These are phyloP conservation scores for Aspergillus asperescens DNA, from an alignment of 495 filamentous ascomycete genomes.

Conservation along the genomic window DNA sequence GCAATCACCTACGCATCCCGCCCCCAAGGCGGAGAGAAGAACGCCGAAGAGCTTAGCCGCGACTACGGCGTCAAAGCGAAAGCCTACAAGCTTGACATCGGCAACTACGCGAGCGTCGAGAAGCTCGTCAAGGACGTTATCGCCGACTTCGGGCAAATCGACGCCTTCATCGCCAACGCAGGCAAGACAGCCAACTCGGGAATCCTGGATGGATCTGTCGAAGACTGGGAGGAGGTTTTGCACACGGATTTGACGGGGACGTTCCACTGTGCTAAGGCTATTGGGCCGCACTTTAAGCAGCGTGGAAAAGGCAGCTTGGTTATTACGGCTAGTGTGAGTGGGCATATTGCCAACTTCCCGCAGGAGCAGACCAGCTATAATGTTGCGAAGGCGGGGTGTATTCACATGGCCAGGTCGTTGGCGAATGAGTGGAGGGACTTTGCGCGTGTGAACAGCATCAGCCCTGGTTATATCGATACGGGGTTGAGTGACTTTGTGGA, in stretches of 20 bases:
- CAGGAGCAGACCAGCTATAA: conserved; percentile 81
- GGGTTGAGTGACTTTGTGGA: conserved; percentile 72
- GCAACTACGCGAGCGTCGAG: conserved; percentile 47
- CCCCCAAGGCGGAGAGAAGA: conserved; percentile 55
- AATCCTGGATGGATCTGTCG: conserved; percentile 57
- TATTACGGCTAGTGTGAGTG: conserved; percentile 63
- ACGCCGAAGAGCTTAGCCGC: conserved; percentile 53
- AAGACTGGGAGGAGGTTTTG: conserved; percentile 65
- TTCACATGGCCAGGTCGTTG: conserved; percentile 53
- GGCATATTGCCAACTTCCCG: conserved; percentile 72
- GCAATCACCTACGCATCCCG: conserved; percentile 64
- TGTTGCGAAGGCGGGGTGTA: conserved; percentile 62
- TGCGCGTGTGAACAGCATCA: conserved; percentile 68
- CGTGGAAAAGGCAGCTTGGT: conserved; percentile 56
- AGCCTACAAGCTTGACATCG: conserved; percentile 57
- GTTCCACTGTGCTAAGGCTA: conserved; percentile 65
- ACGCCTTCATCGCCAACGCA: conserved; percentile 65
- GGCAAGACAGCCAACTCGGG: conserved; percentile 59
- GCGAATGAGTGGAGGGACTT: conserved; percentile 78
- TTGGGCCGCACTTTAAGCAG: conserved; percentile 59
- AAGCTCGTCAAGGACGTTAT: conserved; percentile 49
- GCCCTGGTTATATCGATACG: conserved; percentile 75
- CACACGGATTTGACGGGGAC: conserved; percentile 59
- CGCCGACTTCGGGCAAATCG: conserved; percentile 59
- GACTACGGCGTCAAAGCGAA: conserved; percentile 62